Conservation (phyloP, 192 early-diverging fungal genomes). For the Linnemannia exigua region DNA sequence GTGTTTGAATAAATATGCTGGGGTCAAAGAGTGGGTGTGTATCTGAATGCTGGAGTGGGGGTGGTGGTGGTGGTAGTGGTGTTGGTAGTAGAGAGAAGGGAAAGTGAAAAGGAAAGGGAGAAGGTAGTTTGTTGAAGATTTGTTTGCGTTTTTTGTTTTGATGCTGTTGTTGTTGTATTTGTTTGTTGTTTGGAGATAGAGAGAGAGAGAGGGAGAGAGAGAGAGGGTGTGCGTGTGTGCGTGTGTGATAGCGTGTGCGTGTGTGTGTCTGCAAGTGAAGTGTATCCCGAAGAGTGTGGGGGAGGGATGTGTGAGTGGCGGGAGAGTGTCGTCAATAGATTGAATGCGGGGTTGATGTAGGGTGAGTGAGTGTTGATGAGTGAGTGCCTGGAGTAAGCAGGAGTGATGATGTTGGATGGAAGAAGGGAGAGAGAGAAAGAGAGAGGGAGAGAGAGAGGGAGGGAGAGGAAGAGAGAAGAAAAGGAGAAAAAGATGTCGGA, state of each 20-base stretch:
- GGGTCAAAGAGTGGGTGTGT: background rate
- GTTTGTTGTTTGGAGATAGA: conserved; percentile 4
- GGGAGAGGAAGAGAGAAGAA: background rate
- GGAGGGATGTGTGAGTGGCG: background rate
- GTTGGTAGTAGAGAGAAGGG: background rate
- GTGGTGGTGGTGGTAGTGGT: background rate
- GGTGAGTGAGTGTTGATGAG: background rate
- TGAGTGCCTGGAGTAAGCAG: background rate
- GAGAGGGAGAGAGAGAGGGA: background rate
- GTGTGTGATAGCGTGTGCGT: background rate
- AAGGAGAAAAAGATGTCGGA: background rate
- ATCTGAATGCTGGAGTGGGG: background rate
- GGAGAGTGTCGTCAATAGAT: conserved; percentile 6
- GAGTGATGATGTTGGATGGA: background rate
- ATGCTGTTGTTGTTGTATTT: background rate
- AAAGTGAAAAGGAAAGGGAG: background rate
- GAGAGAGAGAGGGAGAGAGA: conserved; percentile 16
- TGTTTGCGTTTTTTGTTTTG: background rate
- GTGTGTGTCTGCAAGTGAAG: background rate
- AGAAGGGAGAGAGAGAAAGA: background rate
- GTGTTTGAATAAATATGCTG: background rate
- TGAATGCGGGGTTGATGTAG: background rate
- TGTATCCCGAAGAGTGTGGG: background rate
- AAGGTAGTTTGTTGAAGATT: conserved; percentile 9
- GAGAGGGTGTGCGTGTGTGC: background rate